These are phyloP conservation scores for Alternaria atra DNA, from an alignment of 2,329 filamentous ascomycete species.

Conservation along the genomic window DNA sequence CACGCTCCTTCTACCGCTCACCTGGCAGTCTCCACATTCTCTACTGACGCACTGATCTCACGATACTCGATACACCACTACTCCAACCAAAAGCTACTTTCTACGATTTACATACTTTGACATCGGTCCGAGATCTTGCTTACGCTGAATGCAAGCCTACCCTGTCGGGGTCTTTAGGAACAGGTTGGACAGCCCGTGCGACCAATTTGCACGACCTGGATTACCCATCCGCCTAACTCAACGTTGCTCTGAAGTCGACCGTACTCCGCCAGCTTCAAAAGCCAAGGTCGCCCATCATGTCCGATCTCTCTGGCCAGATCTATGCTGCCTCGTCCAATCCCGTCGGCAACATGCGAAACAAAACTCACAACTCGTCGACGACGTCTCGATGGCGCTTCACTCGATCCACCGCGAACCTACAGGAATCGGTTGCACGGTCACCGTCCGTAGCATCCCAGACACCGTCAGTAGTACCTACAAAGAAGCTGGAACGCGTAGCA, in stretches of 20 bases:
- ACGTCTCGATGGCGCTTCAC: slow-evolving; percentile 51
- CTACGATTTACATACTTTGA: slow-evolving; percentile 10
- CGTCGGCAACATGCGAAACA: slow-evolving; percentile 33
- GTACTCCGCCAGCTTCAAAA: slow-evolving; percentile 14
- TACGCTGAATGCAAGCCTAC: slow-evolving; percentile 16
- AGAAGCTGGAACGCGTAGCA: slow-evolving; percentile 43
- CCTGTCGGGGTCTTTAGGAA: slow-evolving; percentile 19
- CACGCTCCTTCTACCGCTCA: slow-evolving; percentile 40
- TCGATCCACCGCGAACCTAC: slow-evolving; percentile 44
- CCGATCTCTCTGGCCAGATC: slow-evolving; percentile 24
- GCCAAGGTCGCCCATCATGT: slow-evolving; percentile 18
- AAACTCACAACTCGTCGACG: slow-evolving; percentile 30
- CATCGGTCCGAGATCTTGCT: slow-evolving; percentile 6
- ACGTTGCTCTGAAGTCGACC: slow-evolving; percentile 3
- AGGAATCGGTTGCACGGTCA: slow-evolving; percentile 26
- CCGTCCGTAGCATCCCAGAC: slow-evolving; percentile 16
- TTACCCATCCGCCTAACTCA: slow-evolving; percentile 7
- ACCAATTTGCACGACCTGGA: slow-evolving; percentile 19
- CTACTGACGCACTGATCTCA: slow-evolving; percentile 24
- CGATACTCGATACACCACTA: slow-evolving; percentile 14
- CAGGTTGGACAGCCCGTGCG: slow-evolving; percentile 12
- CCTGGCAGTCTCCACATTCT: slow-evolving; percentile 20
- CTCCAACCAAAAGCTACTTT: slow-evolving; percentile 3
- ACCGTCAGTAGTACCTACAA: slow-evolving; percentile 21
- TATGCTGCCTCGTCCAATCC: slow-evolving; percentile 26